Evolutionary conservation across 2,329 filamentous ascomycete species (phyloP), one percentile per base, ranked within the genome.

Genomic region (Fusarium nygamai): DNA sequence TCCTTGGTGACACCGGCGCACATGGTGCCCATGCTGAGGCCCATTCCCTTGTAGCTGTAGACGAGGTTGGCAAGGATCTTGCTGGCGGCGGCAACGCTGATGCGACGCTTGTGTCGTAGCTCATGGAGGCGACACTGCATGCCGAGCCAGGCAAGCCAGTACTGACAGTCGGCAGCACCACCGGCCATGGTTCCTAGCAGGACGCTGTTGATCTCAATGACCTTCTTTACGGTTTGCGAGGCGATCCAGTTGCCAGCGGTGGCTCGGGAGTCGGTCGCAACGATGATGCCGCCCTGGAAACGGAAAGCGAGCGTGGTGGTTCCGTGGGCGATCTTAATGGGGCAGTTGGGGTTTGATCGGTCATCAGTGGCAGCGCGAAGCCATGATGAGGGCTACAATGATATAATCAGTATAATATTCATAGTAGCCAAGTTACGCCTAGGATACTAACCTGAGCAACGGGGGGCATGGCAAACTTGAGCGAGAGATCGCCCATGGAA

Each of bases 51-150:
- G 91, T 99, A 99, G 79, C 92, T 92, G 89, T 98, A 99, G 81
- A 98, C 95, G 78, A 99, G 88, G 88, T 99, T 99, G 82, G 96
- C 94, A 78, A 99, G 93, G 83, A 99, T 98, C 90, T 99, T 99
- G 82, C 93, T 97, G 61, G 96, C 96, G 53, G 96, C 96, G 51
- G 96, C 96, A 75, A 99, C 96, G 71, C 94, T 96, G 87, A 99
- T 99, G 83, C 96, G 94, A 84, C 95, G 94, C 90, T 99, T 99
- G 90, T 99, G 96, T 77, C 96, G 94, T 80, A 99, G 95, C 88
- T 99, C 96, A 88, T 99, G 96, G 76, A 99, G 93, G 69, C 96
- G 95, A 88, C 96, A 99, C 89, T 99, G 95, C 93, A 98, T 98
- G 81, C 96, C 96, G 76, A 99, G 90, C 88, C 97, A 99, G 81